phyloP scores from a whole-genome alignment of 768 basidiomycete genomes.

The Amanita brunnescens region DNA sequence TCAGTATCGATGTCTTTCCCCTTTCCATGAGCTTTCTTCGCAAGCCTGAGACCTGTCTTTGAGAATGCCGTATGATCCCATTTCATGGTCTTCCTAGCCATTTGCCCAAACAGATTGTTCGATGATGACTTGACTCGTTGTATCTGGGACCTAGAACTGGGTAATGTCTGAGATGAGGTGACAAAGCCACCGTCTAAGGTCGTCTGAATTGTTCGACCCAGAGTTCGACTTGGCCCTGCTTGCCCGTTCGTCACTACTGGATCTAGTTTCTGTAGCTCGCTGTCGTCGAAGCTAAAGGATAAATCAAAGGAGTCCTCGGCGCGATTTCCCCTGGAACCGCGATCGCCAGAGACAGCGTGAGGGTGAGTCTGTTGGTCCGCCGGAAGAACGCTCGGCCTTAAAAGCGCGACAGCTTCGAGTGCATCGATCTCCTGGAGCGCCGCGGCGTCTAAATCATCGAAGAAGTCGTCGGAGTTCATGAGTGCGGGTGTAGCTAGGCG shows the following conservation, averaged over 20 bases:
- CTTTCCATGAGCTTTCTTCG: slow-evolving; percentile 42
- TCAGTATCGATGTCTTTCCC: slow-evolving; percentile 38
- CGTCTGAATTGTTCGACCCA: slow-evolving; percentile 37
- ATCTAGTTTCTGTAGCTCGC: slow-evolving; percentile 47
- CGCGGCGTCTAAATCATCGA: slow-evolving; percentile 51
- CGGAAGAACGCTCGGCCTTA: slow-evolving; percentile 3
- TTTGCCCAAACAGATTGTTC: slow-evolving; percentile 41
- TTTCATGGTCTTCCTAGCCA: slow-evolving; percentile 59
- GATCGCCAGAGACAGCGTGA: not conserved
- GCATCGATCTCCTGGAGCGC: slow-evolving; percentile 55
- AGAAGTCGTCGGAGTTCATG: slow-evolving; percentile 78
- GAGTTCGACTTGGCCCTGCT: slow-evolving; percentile 32
- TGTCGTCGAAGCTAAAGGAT: slow-evolving; percentile 48
- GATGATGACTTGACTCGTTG: slow-evolving; percentile 35
- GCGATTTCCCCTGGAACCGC: not conserved
- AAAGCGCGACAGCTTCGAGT: slow-evolving; percentile 52
- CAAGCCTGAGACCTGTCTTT: slow-evolving; percentile 60
- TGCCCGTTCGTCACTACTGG: slow-evolving; percentile 33
- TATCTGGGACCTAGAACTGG: slow-evolving; percentile 27
- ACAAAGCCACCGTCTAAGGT: slow-evolving; percentile 58
- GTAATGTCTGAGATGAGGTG: slow-evolving; percentile 23
- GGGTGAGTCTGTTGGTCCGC: slow-evolving; percentile 9
- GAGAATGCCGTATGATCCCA: slow-evolving; percentile 93
- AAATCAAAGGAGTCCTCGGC: slow-evolving; percentile 41
- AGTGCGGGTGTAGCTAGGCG: slow-evolving; percentile 3